Base-by-base conservation (phyloP, 2,329 filamentous ascomycete species). In the Sporothrix euskadiensis region DNA sequence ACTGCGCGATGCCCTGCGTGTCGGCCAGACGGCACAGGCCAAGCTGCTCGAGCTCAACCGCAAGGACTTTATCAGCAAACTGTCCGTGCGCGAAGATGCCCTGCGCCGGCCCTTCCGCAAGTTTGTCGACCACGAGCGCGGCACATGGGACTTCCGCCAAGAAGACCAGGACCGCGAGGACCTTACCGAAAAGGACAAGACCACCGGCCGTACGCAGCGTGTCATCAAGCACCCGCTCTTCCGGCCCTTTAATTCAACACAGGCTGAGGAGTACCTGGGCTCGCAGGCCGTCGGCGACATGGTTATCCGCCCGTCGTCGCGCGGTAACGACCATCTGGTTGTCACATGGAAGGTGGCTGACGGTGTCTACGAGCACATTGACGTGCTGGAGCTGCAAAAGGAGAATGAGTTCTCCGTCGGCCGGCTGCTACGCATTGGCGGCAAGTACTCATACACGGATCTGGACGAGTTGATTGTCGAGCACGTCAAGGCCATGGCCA, bases 181-280 rank as follows among this genome's bases (percentile, higher is more conserved):
- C 73, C 85, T 96, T 76, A 90, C 92, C 72, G 94, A 97, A 81
- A 97, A 94, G 83, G 94, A 96, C 79, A 92, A 93, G 80, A 89
- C 89, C 12, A 93, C 93, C 22, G 94, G 93, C 16, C 93, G 96
- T 69, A 92, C 93, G 2, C 94, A 97, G 81, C 90, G 96, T 81
- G 96, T 99, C 74, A 96, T 99, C 85, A 99, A 99, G 82, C 96
- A 99, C 80, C 95, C 96, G 35, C 89, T 98, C 19, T 99, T 98
- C 88, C 92, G 91, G 78, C 91, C 94, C 0, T 98, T 97, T 87
- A 98, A 97, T 82, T 89, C 94, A 41, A 90, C 90, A 2, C 94
- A 98, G 82, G 96, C 96, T 0, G 94, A 98, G 82, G 94, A 98
- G 81, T 98, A 92, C 81, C 88, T 99, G 44, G 94, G 94, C 57